Evolutionary conservation across 768 basidiomycete species (phyloP).

Genomic region (Pleurotus platypus): DNA sequence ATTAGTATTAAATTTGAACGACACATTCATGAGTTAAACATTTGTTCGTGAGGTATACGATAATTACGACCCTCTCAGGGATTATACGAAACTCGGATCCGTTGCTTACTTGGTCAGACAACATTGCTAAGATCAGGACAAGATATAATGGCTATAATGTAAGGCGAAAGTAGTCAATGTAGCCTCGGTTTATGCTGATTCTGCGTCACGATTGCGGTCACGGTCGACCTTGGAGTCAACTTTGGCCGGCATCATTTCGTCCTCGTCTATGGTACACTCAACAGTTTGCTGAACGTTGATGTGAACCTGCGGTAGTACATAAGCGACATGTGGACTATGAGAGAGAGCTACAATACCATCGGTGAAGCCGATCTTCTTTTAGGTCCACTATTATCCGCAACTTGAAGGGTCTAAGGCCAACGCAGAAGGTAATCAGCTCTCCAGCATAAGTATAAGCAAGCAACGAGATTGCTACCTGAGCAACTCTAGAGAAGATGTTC

Average conservation of each 20-base stretch:
- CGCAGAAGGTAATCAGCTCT: neutral
- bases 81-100: too few species aligned
- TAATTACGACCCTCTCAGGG: too few species aligned
- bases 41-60: too few species aligned
- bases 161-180: neutral
- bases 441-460: neutral
- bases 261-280: conserved; percentile 2
- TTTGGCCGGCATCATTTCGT: neutral
- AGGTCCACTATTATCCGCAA: neutral
- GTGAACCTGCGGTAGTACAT: neutral
- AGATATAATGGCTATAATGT: too few species aligned
- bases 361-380: neutral
- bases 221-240: neutral
- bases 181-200: too few species aligned
- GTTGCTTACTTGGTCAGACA: too few species aligned
- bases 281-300: conserved; percentile 8
- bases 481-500: conserved; percentile 2
- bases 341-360: neutral
- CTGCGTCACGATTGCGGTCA: too few species aligned
- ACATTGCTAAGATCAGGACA: too few species aligned
- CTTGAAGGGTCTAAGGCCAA: neutral
- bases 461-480: neutral
- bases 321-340: too few species aligned
- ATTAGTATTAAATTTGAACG: too few species aligned
- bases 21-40: too few species aligned